Evolutionary conservation across 768 basidiomycete genomes (phyloP).

Genomic region (Calvatia gigantea): DNA sequence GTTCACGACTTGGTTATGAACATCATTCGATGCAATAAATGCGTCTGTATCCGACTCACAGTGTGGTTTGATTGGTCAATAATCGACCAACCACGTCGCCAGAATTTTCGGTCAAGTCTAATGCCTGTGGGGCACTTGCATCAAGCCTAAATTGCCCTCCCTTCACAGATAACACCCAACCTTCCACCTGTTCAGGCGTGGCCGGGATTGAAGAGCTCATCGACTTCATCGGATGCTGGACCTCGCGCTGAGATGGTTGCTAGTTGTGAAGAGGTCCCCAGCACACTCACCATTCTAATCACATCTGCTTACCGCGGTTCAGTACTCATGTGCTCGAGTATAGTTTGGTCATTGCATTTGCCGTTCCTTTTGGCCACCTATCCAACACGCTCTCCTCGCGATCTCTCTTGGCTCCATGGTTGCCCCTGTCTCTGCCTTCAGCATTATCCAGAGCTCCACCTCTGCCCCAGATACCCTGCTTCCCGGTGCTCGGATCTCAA

Average conservation of each 20-base stretch:
- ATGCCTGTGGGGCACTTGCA: slow-evolving; percentile 87
- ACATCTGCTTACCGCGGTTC: neutral
- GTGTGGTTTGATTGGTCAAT: neutral
- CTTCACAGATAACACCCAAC: slow-evolving; percentile 76
- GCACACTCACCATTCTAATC: slow-evolving; percentile 11
- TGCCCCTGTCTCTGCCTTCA: slow-evolving; percentile 69
- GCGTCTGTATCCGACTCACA: too few relatives aligned
- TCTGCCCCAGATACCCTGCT: slow-evolving; percentile 91
- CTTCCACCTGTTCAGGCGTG: slow-evolving; percentile 72
- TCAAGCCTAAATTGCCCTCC: slow-evolving; percentile 92
- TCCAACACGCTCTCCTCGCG: slow-evolving; percentile 87
- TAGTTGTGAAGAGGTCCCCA: slow-evolving; percentile 59
- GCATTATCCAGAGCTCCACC: slow-evolving; percentile 77
- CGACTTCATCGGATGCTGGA: slow-evolving; percentile 20
- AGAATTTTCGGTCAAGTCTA: slow-evolving; percentile 78
- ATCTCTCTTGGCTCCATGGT: slow-evolving; percentile 75
- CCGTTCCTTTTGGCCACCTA: slow-evolving; percentile 86
- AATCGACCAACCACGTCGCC: slow-evolving; percentile 43
- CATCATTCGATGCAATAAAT: too few relatives aligned
- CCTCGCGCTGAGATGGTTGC: slow-evolving; percentile 33
- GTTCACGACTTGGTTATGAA: too few relatives aligned
- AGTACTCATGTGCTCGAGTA: slow-evolving; percentile 85
- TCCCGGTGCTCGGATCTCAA: slow-evolving; percentile 92
- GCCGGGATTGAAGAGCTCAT: slow-evolving; percentile 65
- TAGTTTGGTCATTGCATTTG: slow-evolving; percentile 78